Evolutionary conservation across 2,329 filamentous ascomycete species (phyloP).

Genomic region (Colletotrichum sp.): DNA sequence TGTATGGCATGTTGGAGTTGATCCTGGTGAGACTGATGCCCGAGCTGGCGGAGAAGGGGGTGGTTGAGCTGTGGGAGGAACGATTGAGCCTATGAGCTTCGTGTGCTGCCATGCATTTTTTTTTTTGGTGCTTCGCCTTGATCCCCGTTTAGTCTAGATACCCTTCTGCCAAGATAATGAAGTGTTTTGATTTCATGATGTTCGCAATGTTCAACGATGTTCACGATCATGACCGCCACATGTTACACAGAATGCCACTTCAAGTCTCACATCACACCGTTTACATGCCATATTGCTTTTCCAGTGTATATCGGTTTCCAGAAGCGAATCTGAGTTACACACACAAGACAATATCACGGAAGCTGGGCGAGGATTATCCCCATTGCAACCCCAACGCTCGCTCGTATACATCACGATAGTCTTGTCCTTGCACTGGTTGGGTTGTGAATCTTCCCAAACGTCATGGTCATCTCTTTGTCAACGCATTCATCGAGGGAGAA

Average conservation of each 20-base stretch:
- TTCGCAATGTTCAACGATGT: background rate
- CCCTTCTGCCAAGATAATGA: slow-evolving; percentile 1
- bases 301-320: background rate
- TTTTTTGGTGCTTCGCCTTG: background rate
- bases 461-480: background rate
- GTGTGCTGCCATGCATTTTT: background rate
- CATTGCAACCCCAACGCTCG: background rate
- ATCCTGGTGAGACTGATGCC: slow-evolving; percentile 84
- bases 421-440: background rate
- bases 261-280: background rate
- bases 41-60: slow-evolving; percentile 76
- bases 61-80: slow-evolving; percentile 76
- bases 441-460: background rate
- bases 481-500: background rate
- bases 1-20: slow-evolving; percentile 83
- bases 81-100: slow-evolving; percentile 52
- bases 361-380: background rate
- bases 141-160: slow-evolving; percentile 8
- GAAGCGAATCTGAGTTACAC: background rate
- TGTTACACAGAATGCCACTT: background rate
- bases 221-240: background rate
- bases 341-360: background rate
- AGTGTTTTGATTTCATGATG: background rate
- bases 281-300: background rate
- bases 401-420: background rate